Base-by-base conservation (phyloP, 257 asterid species). In the Solanum verrucosum region DNA sequence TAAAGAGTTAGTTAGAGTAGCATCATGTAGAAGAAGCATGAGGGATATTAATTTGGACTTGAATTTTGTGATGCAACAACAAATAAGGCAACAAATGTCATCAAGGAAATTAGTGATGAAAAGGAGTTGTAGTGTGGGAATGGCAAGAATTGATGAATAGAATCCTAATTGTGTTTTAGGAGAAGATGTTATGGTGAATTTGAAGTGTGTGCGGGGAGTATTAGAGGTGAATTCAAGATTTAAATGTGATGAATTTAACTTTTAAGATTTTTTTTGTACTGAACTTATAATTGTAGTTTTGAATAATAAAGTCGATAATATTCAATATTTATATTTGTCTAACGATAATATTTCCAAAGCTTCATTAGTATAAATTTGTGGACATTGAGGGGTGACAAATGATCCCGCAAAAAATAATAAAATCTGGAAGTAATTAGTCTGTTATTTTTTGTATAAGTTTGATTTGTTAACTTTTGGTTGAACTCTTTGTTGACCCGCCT, bases 61-160 rank as follows among this genome's bases (percentile, higher is more conserved):
- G 72, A 79, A 87, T 9, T 68, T 90, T 84, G 88, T 89, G 10
- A 9, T 84, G 84, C 91, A 89, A 60, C 92, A 46, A 38, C 42
- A 38, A 49, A 49, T 49, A 49, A 49, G 59, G 59, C 59, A 49
- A 15, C 21, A 52, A 88, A 42, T 40, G 33, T 81, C 87, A 49
- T 89, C 86, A 85, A 88, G 82, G 49, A 49, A 90, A 72, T 72
- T 72, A 93, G 93, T 96, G 87, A 92, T 93, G 25, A 20, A 59
- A 18, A 91, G 98, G n/a, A 95, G 98, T 88, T 35, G 70, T 86
- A 95, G 98, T 23, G 98, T 94, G 0, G 97, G 93, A 0, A 95
- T 97, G 96, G 95, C 95, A 23, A 95, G 92, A 73, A 97, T 97
- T 65, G 98, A 95, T 67, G 99, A 97, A 65, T 98, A 97, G 3